Percentiles rank a stretch among this genome's conserved stretches.
These are phyloP conservation scores for Cucurbita moschata DNA, from an alignment of 306 rosid species.

Conservation along the genomic window DNA sequence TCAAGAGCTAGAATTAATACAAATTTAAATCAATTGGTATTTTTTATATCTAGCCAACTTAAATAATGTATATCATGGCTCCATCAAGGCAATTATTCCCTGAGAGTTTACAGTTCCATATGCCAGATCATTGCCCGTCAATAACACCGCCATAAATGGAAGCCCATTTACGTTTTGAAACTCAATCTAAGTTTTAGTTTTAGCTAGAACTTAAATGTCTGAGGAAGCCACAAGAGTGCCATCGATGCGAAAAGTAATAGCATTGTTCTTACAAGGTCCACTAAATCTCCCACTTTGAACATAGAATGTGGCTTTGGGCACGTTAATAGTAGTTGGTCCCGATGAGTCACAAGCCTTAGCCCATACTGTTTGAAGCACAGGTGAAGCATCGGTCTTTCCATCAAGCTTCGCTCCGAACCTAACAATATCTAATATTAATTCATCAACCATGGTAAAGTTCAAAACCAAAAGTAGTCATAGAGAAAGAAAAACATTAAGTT, in stretches of 20 bases:
- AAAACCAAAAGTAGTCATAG: background rate
- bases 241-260: background rate
- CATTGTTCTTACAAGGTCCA: background rate
- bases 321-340: slow-evolving; percentile 15
- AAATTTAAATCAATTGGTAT: too few species aligned
- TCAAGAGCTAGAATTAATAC: background rate
- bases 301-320: slow-evolving; percentile 29
- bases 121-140: background rate
- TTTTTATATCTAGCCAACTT: too few species aligned
- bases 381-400: slow-evolving; percentile 2
- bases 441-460: background rate
- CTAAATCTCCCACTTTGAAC: background rate
- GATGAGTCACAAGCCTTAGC: slow-evolving; percentile 21
- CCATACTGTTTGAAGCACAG: slow-evolving; percentile 18
- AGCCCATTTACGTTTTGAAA: background rate
- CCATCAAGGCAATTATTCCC: too few species aligned
- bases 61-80: too few species aligned
- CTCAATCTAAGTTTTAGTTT: background rate
- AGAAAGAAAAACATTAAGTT: too few species aligned
- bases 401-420: background rate
- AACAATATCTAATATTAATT: background rate
- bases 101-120: background rate
- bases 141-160: background rate
- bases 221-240: background rate
- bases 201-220: background rate